Evolutionary conservation across 306 rosid genomes (phyloP).

Genomic region (Casuarina equisetifolia): DNA sequence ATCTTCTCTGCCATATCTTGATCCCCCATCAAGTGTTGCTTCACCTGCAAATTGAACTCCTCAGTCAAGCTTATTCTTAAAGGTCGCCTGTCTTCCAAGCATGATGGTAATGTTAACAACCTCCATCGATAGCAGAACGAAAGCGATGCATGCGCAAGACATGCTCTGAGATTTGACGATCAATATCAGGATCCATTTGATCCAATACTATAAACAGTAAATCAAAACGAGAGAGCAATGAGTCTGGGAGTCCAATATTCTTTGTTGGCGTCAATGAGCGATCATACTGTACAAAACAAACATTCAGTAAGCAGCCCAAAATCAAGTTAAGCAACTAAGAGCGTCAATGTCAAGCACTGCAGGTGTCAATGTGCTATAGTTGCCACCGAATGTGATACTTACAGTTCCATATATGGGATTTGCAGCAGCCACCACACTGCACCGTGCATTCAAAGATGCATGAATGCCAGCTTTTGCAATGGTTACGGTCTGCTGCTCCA

Average conservation of each 20-base stretch:
- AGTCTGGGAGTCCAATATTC: constrained; percentile 97
- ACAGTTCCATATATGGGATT: constrained; percentile 99
- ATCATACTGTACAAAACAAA: constrained; percentile 63
- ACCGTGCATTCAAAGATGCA: constrained; percentile 95
- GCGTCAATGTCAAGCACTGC: constrained; percentile 12
- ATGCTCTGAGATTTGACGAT: constrained; percentile 84
- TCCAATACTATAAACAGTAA: constrained; percentile 89
- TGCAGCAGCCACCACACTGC: constrained; percentile 99
- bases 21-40: constrained; percentile 57
- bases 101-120: constrained; percentile 40
- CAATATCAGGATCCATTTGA: constrained; percentile 99
- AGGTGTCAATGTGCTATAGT: constrained; percentile 5
- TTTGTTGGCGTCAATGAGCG: constrained; percentile 99
- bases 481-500: constrained; percentile 99
- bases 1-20: constrained; percentile 86
- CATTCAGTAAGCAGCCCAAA: constrained; percentile 17
- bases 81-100: constrained; percentile 18
- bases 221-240: constrained; percentile 97
- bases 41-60: constrained; percentile 54
- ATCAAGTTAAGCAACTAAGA: constrained; percentile 8
- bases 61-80: constrained; percentile 21
- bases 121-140: constrained; percentile 82
- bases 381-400: constrained; percentile 38
- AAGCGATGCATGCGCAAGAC: constrained; percentile 96
- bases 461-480: constrained; percentile 99